Conservation (phyloP, 495 filamentous ascomycete genomes). For the Trichoderma orchidacearum region DNA sequence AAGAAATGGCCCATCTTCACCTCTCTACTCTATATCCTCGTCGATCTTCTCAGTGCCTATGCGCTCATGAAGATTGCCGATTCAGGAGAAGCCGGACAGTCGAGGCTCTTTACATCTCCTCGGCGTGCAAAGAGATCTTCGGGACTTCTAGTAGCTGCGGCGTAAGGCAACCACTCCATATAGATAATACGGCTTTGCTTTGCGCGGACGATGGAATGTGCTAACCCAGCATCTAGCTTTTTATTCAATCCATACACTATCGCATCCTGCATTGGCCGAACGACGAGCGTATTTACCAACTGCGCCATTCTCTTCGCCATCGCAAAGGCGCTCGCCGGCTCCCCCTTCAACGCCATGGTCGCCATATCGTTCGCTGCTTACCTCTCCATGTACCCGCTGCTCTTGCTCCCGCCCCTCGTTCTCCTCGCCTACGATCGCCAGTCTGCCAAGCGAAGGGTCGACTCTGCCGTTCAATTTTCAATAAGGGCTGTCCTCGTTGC, state of each 20-base stretch:
- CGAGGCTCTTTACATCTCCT: constrained; percentile 60
- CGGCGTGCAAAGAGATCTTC: constrained; percentile 69
- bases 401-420: constrained; percentile 71
- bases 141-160: constrained; percentile 62
- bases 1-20: constrained; percentile 53
- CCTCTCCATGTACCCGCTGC: constrained; percentile 78
- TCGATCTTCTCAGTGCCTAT: constrained; percentile 73
- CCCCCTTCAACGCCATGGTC: constrained; percentile 64
- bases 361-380: constrained; percentile 80
- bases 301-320: constrained; percentile 76
- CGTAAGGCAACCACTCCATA: constrained; percentile 33
- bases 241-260: constrained; percentile 94
- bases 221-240: constrained; percentile 36
- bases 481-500: constrained; percentile 34
- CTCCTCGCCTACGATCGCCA: constrained; percentile 70
- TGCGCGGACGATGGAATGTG: not conserved
- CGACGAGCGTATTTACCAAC: constrained; percentile 84
- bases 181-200: too few species aligned
- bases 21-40: constrained; percentile 62
- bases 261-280: constrained; percentile 80
- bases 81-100: constrained; percentile 60
- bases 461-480: constrained; percentile 31
- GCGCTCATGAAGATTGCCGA: constrained; percentile 75
- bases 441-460: constrained; percentile 13
- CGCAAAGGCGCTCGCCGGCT: constrained; percentile 65